Percentiles rank a stretch among this genome's conserved stretches.
Conservation (phyloP, 2,329 filamentous ascomycete genomes). For the Hypoxylon sp. region DNA sequence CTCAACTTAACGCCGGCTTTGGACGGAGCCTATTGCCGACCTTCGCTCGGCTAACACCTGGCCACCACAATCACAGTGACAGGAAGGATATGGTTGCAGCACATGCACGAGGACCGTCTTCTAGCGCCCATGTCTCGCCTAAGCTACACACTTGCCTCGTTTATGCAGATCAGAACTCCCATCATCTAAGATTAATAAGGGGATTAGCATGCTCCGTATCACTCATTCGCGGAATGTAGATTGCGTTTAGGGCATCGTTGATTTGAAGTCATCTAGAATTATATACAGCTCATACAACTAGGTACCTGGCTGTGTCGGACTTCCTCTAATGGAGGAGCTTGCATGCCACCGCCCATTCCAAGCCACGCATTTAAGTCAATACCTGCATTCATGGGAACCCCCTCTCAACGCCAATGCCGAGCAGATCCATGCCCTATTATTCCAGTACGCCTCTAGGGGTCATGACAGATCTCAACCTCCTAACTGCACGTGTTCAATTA, state of each 20-base stretch:
- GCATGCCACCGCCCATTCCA: conserved; percentile 32
- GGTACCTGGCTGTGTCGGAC: conserved; percentile 20
- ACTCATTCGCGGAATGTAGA: conserved; percentile 13
- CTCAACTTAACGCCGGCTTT: conserved; percentile 24
- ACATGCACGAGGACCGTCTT: conserved; percentile 28
- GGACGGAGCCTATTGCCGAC: conserved; percentile 32
- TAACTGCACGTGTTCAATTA: background rate
- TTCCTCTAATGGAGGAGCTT: conserved; percentile 10
- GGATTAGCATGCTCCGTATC: conserved; percentile 23
- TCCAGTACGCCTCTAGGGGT: conserved; percentile 9
- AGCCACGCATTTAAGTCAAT: conserved; percentile 19
- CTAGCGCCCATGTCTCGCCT: conserved; percentile 25
- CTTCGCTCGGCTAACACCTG: conserved; percentile 32
- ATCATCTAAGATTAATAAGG: conserved; percentile 21
- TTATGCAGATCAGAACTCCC: conserved; percentile 34
- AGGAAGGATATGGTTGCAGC: conserved; percentile 30
- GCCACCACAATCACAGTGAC: conserved; percentile 22
- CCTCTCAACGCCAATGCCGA: conserved; percentile 21
- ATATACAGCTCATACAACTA: conserved; percentile 29
- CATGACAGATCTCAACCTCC: conserved; percentile 18
- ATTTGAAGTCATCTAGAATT: conserved; percentile 15
- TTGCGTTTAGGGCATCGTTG: conserved; percentile 9
- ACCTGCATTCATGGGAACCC: conserved; percentile 16
- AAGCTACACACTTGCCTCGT: conserved; percentile 21
- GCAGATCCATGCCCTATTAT: conserved; percentile 14